Evolutionary conservation across 1,139 yeast genomes (phyloP), one percentile per base, ranked within the genome.

Genomic region (Yamadazyma conglobata): DNA sequence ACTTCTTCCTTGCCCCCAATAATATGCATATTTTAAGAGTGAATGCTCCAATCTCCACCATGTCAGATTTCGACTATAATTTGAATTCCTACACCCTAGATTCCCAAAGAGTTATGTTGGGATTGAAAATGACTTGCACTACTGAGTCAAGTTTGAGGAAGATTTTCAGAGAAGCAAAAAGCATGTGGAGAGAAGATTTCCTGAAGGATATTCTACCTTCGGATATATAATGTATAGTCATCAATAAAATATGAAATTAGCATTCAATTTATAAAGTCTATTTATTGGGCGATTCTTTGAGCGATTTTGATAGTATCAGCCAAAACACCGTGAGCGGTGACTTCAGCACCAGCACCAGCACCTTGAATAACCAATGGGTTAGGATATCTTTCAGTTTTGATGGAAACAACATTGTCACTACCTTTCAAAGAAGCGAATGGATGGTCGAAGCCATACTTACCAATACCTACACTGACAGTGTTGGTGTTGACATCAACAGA

Each of bases 331-430:
- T 93, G 95, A 39, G 99, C 98, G 33, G 99, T 91, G 33, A 91
- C 97, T 24, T 81, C 97, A 38, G 95, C 96, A 61, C 98, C 98
- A 20, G 98, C 98, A 59, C 96, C 98, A 24, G 98, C 98, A 60
- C 99, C 98, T 70, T 91, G 98, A 46, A 91, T 74, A 43, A 91
- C 83, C 58, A 91, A 73, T 35, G 98, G 98, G 59, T 86, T 87
- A 28, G 84, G 76, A 61, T 91, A 91, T 65, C 98, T 84, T 49
- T 84, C 79, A 20, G 96, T 82, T 57, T 80, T 83, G 63, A 91
- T 84, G 12, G 96, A 79, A 40, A 93, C 84, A 38, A 93, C 96
- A 54, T 93, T 93, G 57, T 91, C 97, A 42, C 96, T 84, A 28
- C 97, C 97, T 66, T 86, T 84, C 56, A 93, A 74, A 3, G 95